Base-by-base conservation (phyloP, 768 basidiomycete species). In the Pholiota molesta region DNA sequence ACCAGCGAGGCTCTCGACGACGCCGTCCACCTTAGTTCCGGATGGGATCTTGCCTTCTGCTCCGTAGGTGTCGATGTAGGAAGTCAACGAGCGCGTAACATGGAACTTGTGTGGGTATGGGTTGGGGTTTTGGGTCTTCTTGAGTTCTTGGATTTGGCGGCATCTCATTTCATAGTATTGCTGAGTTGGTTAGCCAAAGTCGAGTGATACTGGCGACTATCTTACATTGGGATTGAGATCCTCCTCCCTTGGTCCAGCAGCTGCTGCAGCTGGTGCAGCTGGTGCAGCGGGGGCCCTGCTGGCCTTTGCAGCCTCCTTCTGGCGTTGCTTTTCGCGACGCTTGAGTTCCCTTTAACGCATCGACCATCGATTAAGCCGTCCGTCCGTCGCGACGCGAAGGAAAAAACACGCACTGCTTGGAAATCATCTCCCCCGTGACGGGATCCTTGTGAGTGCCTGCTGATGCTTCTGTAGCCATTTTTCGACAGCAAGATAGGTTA, bases 21-120 rank as follows among this genome's bases (percentile, higher is more conserved):
- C 74, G 4, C 75, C 79, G 9, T 88, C 83, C 1, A 92, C 78
- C 79, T 88, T 90, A 70, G 80, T 77, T 23, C 92, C 92, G 23
- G 87, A 66, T 3, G 80, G 68, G 62, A 97, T 86, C 74, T 85
- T 83, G 56, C 90, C 92, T 54, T 93, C 90, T 8, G 68, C 23
- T 28, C 92, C 91, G 69, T 93, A 99, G 58, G 83, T 76, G 5
- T 81, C 73, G 73, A 99, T 84, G 77, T 89, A 99, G 5, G 78
- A 71, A 2, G 86, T 78, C 71, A 99, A 80, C 8, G 93, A 94
- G 63, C 77, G 80, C 60, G 89, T 80, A 21, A 98, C 96, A 67
- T 97, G 75, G 79, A 99, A 99, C 86, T 99, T 99, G 89, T 99
- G 97, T 7, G 97, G 97, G 80, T 99, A 99, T 2, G 97, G 97